Percentiles rank a stretch among this genome's conserved stretches.
Evolutionary conservation across 257 asterid genomes (phyloP).

Genomic region (Plantago major): DNA sequence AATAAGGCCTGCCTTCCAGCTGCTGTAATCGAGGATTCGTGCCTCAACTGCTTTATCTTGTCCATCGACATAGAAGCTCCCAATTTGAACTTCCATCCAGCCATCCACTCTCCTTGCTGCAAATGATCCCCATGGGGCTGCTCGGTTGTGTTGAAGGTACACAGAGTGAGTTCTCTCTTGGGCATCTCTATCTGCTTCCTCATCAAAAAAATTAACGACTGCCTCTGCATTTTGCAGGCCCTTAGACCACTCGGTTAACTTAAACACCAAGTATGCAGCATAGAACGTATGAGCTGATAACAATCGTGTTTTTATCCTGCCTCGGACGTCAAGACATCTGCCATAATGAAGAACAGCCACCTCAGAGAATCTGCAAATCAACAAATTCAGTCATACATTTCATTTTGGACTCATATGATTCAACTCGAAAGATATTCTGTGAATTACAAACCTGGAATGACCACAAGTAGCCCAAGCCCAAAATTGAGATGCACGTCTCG

Average conservation of each 20-base stretch:
- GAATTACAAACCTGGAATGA: slow-evolving; percentile 20
- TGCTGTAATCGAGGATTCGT: neutral
- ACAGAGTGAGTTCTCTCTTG: slow-evolving; percentile 8
- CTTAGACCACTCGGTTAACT: neutral
- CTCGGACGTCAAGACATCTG: slow-evolving; percentile 23
- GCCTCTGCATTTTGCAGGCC: slow-evolving; percentile 22
- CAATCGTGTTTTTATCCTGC: slow-evolving; percentile 14
- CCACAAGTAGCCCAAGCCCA: slow-evolving; percentile 7
- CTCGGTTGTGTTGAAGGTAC: neutral
- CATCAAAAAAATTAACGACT: slow-evolving; percentile 6
- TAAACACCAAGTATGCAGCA: slow-evolving; percentile 23
- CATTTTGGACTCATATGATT: neutral
- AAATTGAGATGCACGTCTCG: neutral
- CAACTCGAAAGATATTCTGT: too few relatives aligned
- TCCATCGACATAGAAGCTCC: slow-evolving; percentile 19
- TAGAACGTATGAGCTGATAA: slow-evolving; percentile 9
- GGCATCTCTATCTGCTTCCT: slow-evolving; percentile 22
- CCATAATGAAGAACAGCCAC: slow-evolving; percentile 21
- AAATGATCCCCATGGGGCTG: neutral
- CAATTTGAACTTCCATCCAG: slow-evolving; percentile 38
- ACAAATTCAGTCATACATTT: too few relatives aligned
- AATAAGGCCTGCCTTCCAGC: slow-evolving; percentile 11
- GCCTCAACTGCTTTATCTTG: slow-evolving; percentile 6
- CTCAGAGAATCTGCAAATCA: neutral
- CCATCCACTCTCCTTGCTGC: slow-evolving; percentile 23